Percentiles rank a stretch among this genome's conserved stretches.
phyloP scores from a whole-genome alignment of 805 yeast genomes.

The Alloascoidea africana region DNA sequence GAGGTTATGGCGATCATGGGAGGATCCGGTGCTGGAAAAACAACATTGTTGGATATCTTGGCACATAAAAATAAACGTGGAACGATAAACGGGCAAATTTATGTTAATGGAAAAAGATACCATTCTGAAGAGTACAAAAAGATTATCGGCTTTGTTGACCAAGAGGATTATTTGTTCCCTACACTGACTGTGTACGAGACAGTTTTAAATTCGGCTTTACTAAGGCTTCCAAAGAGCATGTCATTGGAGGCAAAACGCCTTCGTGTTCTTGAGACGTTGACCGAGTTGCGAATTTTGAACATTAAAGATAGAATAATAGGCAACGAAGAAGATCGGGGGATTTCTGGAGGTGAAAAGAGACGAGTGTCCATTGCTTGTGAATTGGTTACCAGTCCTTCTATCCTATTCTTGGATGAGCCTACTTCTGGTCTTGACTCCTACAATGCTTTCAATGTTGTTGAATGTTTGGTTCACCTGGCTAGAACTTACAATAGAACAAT shows the following conservation, averaged over 20 bases:
- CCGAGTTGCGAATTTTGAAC: conserved; percentile 68
- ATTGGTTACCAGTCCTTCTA: conserved; percentile 75
- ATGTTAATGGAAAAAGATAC: conserved; percentile 49
- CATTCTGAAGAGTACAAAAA: conserved; percentile 34
- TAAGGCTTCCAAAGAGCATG: conserved; percentile 77
- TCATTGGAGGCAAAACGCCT: conserved; percentile 51
- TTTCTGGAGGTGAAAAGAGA: conserved; percentile 86
- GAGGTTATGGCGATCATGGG: conserved; percentile 95
- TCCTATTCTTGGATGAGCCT: conserved; percentile 79
- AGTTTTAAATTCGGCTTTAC: conserved; percentile 77
- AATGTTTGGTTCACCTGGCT: conserved; percentile 67
- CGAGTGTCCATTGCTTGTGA: conserved; percentile 92
- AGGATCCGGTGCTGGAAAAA: conserved; percentile 97
- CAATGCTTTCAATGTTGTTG: conserved; percentile 86
- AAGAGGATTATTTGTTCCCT: conserved; percentile 81
- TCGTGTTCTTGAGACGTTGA: conserved; percentile 72
- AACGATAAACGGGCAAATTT: conserved; percentile 43
- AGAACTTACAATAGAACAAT: conserved; percentile 74
- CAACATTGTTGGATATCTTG: conserved; percentile 80
- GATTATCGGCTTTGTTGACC: conserved; percentile 89
- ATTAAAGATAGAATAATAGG: conserved; percentile 84
- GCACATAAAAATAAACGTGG: conserved; percentile 86
- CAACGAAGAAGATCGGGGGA: conserved; percentile 78
- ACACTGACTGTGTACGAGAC: conserved; percentile 95
- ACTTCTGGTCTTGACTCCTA: conserved; percentile 92